Percentiles rank a stretch among this genome's conserved stretches.
Evolutionary conservation across 2,329 filamentous ascomycete species (phyloP).

Genomic region (Allantophomopsis lycopodina): DNA sequence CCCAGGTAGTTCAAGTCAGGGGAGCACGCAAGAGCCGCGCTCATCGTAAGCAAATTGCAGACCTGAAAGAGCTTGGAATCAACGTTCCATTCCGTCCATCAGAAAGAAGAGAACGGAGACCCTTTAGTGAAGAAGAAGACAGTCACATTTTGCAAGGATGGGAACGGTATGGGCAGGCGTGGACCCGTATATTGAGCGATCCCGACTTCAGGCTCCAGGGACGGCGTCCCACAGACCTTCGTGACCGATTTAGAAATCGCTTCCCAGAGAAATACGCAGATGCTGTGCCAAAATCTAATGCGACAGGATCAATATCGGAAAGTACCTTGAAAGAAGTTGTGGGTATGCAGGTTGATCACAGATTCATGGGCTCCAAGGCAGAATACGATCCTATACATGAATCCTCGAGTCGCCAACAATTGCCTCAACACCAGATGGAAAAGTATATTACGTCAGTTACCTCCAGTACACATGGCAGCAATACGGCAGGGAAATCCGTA

Average conservation of each 20-base stretch:
- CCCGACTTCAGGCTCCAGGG: conserved; percentile 39
- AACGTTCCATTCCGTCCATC: conserved; percentile 49
- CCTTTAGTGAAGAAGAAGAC: conserved; percentile 51
- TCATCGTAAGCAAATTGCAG: conserved; percentile 40
- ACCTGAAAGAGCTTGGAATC: conserved; percentile 43
- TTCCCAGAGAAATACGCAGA: conserved; percentile 36
- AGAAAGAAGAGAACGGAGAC: conserved; percentile 40
- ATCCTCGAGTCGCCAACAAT: conserved; percentile 10
- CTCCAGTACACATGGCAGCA: conserved; percentile 3
- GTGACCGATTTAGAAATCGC: conserved; percentile 50
- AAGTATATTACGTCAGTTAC: conserved; percentile 1
- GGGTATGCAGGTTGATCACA: neutral
- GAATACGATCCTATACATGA: neutral
- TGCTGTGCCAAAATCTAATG: conserved; percentile 3
- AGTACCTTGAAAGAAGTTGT: neutral
- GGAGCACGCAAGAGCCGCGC: conserved; percentile 32
- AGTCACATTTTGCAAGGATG: conserved; percentile 46
- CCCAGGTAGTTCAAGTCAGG: neutral
- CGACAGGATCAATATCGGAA: neutral
- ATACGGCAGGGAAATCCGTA: neutral
- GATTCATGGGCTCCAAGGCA: neutral
- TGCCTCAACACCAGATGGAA: conserved; percentile 6
- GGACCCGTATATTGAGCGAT: conserved; percentile 53
- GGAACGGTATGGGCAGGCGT: conserved; percentile 44
- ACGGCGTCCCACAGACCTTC: conserved; percentile 47